Evolutionary conservation across 495 filamentous ascomycete genomes (phyloP), one percentile per base, ranked within the genome.

Genomic region (Neurospora intermedia): DNA sequence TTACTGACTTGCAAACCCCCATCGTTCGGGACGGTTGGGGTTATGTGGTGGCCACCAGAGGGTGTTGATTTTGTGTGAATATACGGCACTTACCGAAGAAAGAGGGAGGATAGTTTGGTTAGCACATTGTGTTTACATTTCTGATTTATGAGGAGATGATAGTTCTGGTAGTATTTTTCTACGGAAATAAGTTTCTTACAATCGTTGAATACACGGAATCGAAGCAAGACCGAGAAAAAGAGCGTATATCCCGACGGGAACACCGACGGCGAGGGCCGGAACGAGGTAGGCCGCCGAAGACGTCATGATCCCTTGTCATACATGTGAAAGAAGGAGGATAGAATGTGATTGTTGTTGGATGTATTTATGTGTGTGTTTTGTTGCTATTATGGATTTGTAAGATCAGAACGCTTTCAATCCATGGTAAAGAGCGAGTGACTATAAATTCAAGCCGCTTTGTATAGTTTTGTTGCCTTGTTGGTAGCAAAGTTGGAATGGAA

Each of bases 1-100:
- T 6, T 35, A 80, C 89, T 74, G 80, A 94, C 92, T 93, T 62
- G 92, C 84, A 78, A 96, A 97, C 0, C 94, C 94, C 84, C 93
- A 96, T 45, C 88, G 82, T 76, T 96, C 91, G 0, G 92, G 90
- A 40, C 88, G 82, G 74, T 93, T 89, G 43, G 92, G 71, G 78
- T 96, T 86, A 70, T 91, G 83, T 38, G 43, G 11, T n/a, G 70
- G 70, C 88, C 89, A 93, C 76, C 87, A 87, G 15, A 86, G 79
- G 0, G 91, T 89, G 74, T 93, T 88, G 72, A 95, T 71, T 54
- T 89, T 90, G 78, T 96, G 90, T 16, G 88, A 89, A 81, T 96
- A 97, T 18, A 97, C 54, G 54, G 54, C 54, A 66, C 54, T 66
- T 66, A 35, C 27, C 54, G 15, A 66, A 18, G 54, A 27, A 27